Conservation (phyloP, 257 asterid species). For the Voacanga thouarsii region DNA sequence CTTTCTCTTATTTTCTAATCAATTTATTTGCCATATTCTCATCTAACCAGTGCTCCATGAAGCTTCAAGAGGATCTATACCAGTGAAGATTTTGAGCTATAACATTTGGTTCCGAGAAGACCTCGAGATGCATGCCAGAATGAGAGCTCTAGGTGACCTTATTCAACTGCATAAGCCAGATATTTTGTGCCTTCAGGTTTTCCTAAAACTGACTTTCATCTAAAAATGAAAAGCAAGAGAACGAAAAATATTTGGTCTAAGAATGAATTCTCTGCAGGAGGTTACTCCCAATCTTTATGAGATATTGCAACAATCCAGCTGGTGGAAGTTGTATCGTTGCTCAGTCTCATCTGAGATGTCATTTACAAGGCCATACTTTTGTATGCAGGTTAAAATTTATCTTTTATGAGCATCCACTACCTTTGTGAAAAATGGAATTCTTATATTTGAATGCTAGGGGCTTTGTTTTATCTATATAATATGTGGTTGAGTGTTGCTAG, state of each 20-base stretch:
- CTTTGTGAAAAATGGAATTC: not conserved
- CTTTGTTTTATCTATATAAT: not conserved
- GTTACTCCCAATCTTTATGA: conserved; percentile 63
- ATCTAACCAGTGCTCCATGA: not conserved
- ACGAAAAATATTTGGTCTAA: not conserved
- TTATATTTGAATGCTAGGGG: not conserved
- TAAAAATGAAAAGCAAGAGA: not conserved
- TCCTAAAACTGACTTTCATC: conserved; percentile 1
- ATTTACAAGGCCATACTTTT: conserved; percentile 59
- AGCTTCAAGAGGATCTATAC: conserved; percentile 20
- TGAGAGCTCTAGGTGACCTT: conserved; percentile 76
- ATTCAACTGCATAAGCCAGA: conserved; percentile 75
- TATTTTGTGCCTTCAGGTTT: conserved; percentile 90
- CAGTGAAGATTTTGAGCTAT: conserved; percentile 76
- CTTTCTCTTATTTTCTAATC: not conserved
- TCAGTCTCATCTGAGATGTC: conserved; percentile 47
- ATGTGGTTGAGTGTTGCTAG: not conserved
- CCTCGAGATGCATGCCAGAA: conserved; percentile 65
- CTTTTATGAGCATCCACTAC: not conserved
- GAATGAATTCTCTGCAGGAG: conserved; percentile 48
- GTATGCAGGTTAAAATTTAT: conserved; percentile 67
- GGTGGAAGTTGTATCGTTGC: conserved; percentile 93
- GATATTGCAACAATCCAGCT: conserved; percentile 57
- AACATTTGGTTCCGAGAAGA: conserved; percentile 92
- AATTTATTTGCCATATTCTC: not conserved